Evolutionary conservation across 495 filamentous ascomycete species (phyloP).

Genomic region (Neurospora pannonica): DNA sequence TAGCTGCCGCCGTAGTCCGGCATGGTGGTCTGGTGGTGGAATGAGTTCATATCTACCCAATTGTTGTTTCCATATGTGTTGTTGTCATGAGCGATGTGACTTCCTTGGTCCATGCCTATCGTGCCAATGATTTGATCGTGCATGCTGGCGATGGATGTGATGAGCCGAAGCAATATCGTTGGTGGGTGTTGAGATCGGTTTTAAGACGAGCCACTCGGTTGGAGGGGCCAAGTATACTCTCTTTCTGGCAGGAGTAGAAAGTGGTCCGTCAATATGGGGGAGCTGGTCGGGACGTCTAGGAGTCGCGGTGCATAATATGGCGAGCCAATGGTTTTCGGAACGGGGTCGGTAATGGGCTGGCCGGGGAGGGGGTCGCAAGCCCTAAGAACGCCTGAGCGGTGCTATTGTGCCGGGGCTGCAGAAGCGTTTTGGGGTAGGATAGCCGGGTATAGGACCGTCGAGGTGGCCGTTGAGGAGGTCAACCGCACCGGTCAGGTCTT

Average conservation of each 20-base stretch:
- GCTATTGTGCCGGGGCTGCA: constrained; percentile 16
- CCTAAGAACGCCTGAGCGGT: constrained; percentile 8
- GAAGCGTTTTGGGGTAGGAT: constrained; percentile 11
- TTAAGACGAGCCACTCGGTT: constrained; percentile 13
- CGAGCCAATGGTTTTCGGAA: constrained; percentile 21
- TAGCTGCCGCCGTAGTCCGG: constrained; percentile 33
- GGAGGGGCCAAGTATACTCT: constrained; percentile 5
- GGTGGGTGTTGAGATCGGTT: constrained; percentile 8
- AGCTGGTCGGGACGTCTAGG: constrained; percentile 16
- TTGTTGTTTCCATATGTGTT: constrained; percentile 23
- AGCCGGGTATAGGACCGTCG: background rate
- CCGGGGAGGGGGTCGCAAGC: constrained; percentile 13
- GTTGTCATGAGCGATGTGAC: constrained; percentile 37
- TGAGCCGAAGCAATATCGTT: constrained; percentile 23
- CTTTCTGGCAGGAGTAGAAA: constrained; percentile 12
- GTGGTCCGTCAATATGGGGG: constrained; percentile 15
- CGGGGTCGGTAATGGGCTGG: constrained; percentile 21
- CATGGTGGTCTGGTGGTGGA: constrained; percentile 39
- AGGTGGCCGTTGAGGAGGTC: constrained; percentile 16
- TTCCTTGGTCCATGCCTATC: constrained; percentile 39
- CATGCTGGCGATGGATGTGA: constrained; percentile 31
- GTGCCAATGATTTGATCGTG: constrained; percentile 41
- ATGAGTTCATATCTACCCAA: constrained; percentile 38
- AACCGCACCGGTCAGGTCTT: constrained; percentile 2
- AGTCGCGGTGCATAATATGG: constrained; percentile 23